Percentiles rank a stretch among this genome's conserved stretches.
Evolutionary conservation across 192 early-diverging fungal species (phyloP).

Genomic region (Backusella luteola): DNA sequence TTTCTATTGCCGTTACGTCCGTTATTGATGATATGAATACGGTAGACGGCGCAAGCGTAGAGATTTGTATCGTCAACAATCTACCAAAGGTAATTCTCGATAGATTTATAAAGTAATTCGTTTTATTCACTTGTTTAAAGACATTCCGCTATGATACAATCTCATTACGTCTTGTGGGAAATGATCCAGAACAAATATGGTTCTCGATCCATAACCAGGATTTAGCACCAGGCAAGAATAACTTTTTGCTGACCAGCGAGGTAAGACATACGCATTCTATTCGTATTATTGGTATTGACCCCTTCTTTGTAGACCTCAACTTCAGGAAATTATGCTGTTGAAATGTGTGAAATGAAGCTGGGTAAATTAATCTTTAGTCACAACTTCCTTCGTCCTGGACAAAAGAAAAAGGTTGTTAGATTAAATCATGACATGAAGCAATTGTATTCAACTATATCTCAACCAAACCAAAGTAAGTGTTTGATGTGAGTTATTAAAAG

Average conservation of each 20-base stretch:
- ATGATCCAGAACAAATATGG: conserved; percentile 51
- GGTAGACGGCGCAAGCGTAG: conserved; percentile 53
- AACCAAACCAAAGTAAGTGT: conserved; percentile 35
- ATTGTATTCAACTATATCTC: conserved; percentile 33
- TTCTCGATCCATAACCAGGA: conserved; percentile 43
- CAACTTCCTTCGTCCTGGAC: conserved; percentile 48
- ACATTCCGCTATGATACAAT: conserved; percentile 47
- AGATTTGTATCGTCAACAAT: conserved; percentile 52
- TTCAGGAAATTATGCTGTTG: conserved; percentile 60
- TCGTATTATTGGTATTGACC: not conserved
- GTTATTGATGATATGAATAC: conserved; percentile 59
- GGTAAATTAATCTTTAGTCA: conserved; percentile 61
- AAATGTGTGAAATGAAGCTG: conserved; percentile 48
- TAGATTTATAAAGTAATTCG: too few species aligned
- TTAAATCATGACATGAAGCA: conserved; percentile 42
- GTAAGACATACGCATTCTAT: conserved; percentile 28
- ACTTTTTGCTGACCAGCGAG: conserved; percentile 48
- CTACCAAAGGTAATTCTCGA: conserved; percentile 52
- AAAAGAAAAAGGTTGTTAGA: conserved; percentile 50
- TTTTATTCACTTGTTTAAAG: conserved; percentile 14
- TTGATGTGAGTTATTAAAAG: not conserved
- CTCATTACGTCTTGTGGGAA: conserved; percentile 46
- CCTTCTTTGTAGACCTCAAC: conserved; percentile 42
- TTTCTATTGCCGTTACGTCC: conserved; percentile 45
- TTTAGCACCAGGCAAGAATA: conserved; percentile 52